These are phyloP conservation scores for Zygotorulaspora danielsina DNA, from an alignment of 805 yeast species.

Conservation along the genomic window DNA sequence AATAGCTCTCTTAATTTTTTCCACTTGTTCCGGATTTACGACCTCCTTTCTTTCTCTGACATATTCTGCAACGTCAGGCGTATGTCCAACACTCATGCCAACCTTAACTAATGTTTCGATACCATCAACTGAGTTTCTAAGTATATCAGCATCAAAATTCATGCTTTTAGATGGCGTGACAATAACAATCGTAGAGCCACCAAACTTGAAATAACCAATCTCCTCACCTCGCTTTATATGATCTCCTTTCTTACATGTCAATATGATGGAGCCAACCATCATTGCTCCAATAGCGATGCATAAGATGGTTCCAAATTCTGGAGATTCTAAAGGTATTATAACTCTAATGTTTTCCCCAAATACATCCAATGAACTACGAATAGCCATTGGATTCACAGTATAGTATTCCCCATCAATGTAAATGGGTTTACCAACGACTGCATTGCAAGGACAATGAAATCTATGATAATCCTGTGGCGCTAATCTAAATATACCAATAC, in stretches of 20 bases:
- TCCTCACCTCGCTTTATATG: slow-evolving; percentile 67
- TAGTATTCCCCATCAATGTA: slow-evolving; percentile 85
- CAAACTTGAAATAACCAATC: slow-evolving; percentile 91
- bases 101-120: slow-evolving; percentile 83
- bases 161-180: slow-evolving; percentile 52
- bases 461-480: slow-evolving; percentile 98
- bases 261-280: slow-evolving; percentile 93
- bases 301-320: slow-evolving; percentile 71
- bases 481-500: slow-evolving; percentile 74
- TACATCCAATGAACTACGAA: slow-evolving; percentile 81
- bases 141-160: slow-evolving; percentile 68
- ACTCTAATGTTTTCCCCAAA: slow-evolving; percentile 88
- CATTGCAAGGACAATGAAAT: slow-evolving; percentile 84
- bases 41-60: slow-evolving; percentile 43
- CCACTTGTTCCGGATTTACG: slow-evolving; percentile 23
- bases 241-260: slow-evolving; percentile 62
- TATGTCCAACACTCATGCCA: slow-evolving; percentile 90
- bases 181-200: slow-evolving; percentile 82
- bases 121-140: slow-evolving; percentile 58
- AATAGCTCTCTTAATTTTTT: slow-evolving; percentile 29
- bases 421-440: slow-evolving; percentile 59
- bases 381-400: slow-evolving; percentile 97
- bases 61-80: slow-evolving; percentile 46
- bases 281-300: slow-evolving; percentile 91
- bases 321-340: slow-evolving; percentile 69